Conservation (phyloP, 257 asterid genomes). For the Solanum etuberosum region DNA sequence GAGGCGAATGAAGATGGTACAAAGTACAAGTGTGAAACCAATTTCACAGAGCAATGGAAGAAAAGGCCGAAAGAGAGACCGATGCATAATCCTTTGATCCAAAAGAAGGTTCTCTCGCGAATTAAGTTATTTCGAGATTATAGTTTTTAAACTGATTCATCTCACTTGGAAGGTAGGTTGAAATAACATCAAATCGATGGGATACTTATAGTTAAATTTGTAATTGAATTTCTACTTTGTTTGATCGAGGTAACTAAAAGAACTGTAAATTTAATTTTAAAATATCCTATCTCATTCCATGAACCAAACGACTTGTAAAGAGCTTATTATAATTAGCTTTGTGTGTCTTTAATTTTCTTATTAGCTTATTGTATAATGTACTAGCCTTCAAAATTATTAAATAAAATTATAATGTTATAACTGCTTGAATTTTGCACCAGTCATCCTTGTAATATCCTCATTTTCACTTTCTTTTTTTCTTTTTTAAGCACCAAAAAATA, state of each 20-base stretch:
- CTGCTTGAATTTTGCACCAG: not conserved
- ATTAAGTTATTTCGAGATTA: not conserved
- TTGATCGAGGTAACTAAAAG: rapidly evolving
- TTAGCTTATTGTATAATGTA: not conserved
- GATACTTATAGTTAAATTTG: not conserved
- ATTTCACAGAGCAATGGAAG: not conserved
- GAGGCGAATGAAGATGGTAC: not conserved
- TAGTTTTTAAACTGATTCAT: rapidly evolving
- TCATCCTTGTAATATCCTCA: not conserved
- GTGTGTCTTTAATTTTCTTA: not conserved
- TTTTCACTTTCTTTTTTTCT: not conserved
- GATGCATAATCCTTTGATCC: not conserved
- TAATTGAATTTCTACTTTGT: not conserved
- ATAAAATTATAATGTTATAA: not conserved
- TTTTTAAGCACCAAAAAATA: not conserved
- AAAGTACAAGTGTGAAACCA: not conserved
- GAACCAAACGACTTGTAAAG: not conserved
- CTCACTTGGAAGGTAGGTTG: not conserved
- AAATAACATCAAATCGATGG: not conserved
- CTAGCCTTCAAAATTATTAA: not conserved
- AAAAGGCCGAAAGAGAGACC: not conserved
- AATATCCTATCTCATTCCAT: not conserved
- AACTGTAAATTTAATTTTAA: not conserved
- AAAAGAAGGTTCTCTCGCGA: not conserved
- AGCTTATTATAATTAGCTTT: not conserved